Evolutionary conservation across 2,329 filamentous ascomycete genomes (phyloP).

Genomic region (Penicillium janthinellum): DNA sequence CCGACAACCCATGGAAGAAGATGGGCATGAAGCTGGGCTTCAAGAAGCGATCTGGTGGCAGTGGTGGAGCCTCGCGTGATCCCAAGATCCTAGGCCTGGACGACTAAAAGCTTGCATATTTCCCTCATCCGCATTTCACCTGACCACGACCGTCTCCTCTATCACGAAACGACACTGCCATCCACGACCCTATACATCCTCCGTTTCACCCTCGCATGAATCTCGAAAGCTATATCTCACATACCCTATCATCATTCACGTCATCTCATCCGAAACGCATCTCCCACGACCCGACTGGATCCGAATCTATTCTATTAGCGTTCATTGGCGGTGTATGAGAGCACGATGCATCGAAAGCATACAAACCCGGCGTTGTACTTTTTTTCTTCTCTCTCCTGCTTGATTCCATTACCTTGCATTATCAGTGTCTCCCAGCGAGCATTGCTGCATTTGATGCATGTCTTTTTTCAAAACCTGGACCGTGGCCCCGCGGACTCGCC

Average conservation of each 20-base stretch:
- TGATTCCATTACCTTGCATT: slow-evolving; percentile 1
- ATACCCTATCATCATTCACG: background rate
- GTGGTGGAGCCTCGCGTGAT: slow-evolving; percentile 19
- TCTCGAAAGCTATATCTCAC: background rate
- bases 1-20: slow-evolving; percentile 56
- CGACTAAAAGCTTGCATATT: slow-evolving; percentile 15
- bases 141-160: background rate
- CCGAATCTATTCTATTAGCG: slow-evolving; percentile 22
- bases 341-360: slow-evolving; percentile 31
- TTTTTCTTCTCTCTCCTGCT: slow-evolving; percentile 12
- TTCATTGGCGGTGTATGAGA: slow-evolving; percentile 33
- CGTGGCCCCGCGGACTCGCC: background rate
- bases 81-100: slow-evolving; percentile 26
- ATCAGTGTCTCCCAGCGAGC: slow-evolving; percentile 12
- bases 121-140: background rate
- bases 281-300: slow-evolving; percentile 21
- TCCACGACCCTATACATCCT: slow-evolving; percentile 1
- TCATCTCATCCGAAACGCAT: slow-evolving; percentile 11
- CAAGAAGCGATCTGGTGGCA: slow-evolving; percentile 40
- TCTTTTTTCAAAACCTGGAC: background rate
- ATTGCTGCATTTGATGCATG: slow-evolving; percentile 6
- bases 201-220: slow-evolving; percentile 14
- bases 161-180: background rate
- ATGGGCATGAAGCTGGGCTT: slow-evolving; percentile 54
- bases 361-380: slow-evolving; percentile 24